Evolutionary conservation across 1,139 yeast genomes (phyloP).

Genomic region (Debaryomyces udenii): DNA sequence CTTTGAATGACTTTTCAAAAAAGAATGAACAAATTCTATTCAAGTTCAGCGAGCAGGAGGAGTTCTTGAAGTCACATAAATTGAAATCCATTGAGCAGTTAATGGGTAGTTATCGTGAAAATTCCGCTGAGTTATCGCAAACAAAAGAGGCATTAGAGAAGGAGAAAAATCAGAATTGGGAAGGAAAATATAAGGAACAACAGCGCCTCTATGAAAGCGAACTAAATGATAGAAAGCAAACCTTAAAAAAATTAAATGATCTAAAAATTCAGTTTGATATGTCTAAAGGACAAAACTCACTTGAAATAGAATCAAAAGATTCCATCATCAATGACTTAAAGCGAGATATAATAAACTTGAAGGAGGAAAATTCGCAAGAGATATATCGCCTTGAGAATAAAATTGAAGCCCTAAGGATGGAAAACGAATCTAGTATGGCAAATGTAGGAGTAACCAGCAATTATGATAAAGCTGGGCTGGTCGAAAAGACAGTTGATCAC

Average conservation of each 20-base stretch:
- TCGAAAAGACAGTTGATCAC: slow-evolving; percentile 16
- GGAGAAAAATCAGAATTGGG: slow-evolving; percentile 33
- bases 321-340: slow-evolving; percentile 28
- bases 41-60: slow-evolving; percentile 38
- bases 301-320: slow-evolving; percentile 38
- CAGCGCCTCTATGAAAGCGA: slow-evolving; percentile 39
- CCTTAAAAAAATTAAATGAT: slow-evolving; percentile 40
- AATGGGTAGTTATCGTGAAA: slow-evolving; percentile 21
- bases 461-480: slow-evolving; percentile 10
- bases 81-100: slow-evolving; percentile 32
- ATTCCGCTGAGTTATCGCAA: slow-evolving; percentile 18
- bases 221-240: slow-evolving; percentile 27
- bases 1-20: slow-evolving; percentile 36
- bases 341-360: slow-evolving; percentile 28
- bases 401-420: slow-evolving; percentile 43
- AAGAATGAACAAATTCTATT: slow-evolving; percentile 33
- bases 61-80: slow-evolving; percentile 30
- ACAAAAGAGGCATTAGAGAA: slow-evolving; percentile 22
- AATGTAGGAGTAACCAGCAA: not conserved
- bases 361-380: slow-evolving; percentile 48
- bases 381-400: slow-evolving; percentile 52
- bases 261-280: slow-evolving; percentile 43
- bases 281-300: slow-evolving; percentile 39
- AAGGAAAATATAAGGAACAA: slow-evolving; percentile 42
- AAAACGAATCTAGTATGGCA: slow-evolving; percentile 23